Percentiles rank a stretch among this genome's conserved stretches.
These are phyloP conservation scores for Micractinium sp. DNA, from an alignment of 139 green algal genomes.

Conservation along the genomic window DNA sequence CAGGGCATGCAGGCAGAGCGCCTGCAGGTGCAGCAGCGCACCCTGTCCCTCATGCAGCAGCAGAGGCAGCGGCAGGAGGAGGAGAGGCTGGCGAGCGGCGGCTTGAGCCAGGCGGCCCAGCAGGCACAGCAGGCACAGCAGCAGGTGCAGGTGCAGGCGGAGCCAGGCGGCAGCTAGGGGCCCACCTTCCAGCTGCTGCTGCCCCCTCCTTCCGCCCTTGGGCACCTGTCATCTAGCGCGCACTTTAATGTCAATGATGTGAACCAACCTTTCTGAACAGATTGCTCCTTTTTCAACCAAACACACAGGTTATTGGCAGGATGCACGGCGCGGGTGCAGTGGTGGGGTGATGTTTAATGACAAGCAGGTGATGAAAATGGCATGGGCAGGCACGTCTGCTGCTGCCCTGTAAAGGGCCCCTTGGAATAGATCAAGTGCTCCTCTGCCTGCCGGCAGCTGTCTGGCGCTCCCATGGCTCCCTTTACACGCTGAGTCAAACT, in stretches of 20 bases:
- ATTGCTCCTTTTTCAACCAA: background rate
- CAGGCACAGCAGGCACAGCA: background rate
- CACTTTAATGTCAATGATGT: background rate
- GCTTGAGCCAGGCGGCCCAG: no score
- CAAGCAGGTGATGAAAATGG: background rate
- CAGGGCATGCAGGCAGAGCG: background rate
- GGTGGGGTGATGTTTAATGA: background rate
- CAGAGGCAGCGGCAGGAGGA: background rate
- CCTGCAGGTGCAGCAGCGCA: background rate
- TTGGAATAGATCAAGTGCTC: no score
- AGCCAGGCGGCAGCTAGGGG: background rate
- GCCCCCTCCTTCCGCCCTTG: background rate
- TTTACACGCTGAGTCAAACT: no score
- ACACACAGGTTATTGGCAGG: background rate
- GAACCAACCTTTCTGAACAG: no score
- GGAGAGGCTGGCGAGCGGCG: background rate
- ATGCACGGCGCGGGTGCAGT: no score
- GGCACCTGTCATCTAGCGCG: background rate
- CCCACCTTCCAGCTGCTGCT: background rate
- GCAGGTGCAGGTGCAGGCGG: background rate
- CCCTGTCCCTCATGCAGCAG: conserved; percentile 12
- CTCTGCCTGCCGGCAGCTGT: no score
- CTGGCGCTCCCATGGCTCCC: no score
- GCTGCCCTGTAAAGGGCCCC: no score
- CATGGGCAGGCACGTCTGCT: no score